phyloP scores from a whole-genome alignment of 1,284 basidiomycete genomes.

The Papiliotrema flavescens region DNA sequence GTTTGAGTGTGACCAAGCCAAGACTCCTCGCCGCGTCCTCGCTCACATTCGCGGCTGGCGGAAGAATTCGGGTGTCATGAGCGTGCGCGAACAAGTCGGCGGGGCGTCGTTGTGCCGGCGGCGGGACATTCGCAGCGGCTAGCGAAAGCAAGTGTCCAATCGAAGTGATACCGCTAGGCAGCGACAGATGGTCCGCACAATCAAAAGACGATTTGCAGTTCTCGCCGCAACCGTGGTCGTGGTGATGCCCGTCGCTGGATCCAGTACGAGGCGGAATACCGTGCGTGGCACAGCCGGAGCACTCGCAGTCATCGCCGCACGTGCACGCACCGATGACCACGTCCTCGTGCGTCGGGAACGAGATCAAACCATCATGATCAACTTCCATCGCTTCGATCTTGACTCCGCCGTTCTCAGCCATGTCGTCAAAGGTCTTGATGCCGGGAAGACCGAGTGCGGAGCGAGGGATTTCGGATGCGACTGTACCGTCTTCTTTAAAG shows the following conservation, averaged over 20 bases:
- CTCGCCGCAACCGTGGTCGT: slow-evolving; percentile 32
- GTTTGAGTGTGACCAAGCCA: slow-evolving; percentile 44
- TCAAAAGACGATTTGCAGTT: slow-evolving; percentile 40
- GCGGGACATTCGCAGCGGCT: slow-evolving; percentile 43
- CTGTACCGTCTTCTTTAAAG: slow-evolving; percentile 36
- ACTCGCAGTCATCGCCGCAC: slow-evolving; percentile 48
- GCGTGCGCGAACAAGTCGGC: slow-evolving; percentile 33
- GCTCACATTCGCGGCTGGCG: slow-evolving; percentile 29
- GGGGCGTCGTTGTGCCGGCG: slow-evolving; percentile 11
- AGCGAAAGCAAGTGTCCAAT: slow-evolving; percentile 45
- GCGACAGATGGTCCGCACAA: slow-evolving; percentile 39
- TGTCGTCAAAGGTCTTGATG: slow-evolving; percentile 37
- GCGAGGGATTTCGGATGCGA: slow-evolving; percentile 34
- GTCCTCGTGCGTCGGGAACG: slow-evolving; percentile 43
- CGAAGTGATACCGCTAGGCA: slow-evolving; percentile 45
- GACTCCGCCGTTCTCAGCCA: slow-evolving; percentile 31
- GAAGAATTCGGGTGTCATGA: slow-evolving; percentile 38
- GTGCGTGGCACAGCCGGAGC: slow-evolving; percentile 47
- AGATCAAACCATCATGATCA: slow-evolving; percentile 29
- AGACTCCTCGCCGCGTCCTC: slow-evolving; percentile 37
- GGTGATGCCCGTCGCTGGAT: slow-evolving; percentile 6
- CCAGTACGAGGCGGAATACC: slow-evolving; percentile 4
- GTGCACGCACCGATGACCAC: slow-evolving; percentile 45
- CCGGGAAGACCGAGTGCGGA: slow-evolving; percentile 41
- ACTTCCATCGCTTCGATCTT: slow-evolving; percentile 35